Conservation (phyloP, 805 yeast species). For the Yarrowia keelungensis region DNA sequence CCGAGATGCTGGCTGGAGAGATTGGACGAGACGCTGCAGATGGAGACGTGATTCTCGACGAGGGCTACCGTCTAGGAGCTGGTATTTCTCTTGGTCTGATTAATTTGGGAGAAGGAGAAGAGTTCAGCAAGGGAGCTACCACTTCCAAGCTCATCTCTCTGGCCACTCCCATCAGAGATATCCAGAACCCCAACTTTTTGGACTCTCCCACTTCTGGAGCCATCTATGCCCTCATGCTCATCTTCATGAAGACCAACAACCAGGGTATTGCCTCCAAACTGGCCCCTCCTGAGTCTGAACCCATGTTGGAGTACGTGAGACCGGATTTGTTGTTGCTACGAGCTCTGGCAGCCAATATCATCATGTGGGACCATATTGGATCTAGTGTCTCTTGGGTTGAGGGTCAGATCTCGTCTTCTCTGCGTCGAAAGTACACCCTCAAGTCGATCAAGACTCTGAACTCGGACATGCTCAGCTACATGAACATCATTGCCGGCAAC, state of each 20-base stretch:
- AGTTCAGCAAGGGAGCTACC: conserved; percentile 58
- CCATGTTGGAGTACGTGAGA: conserved; percentile 69
- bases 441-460: conserved; percentile 52
- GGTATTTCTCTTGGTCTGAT: conserved; percentile 88
- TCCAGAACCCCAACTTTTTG: conserved; percentile 62
- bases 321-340: conserved; percentile 79
- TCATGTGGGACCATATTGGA: conserved; percentile 74
- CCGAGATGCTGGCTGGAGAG: conserved; percentile 77
- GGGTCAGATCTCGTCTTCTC: conserved; percentile 59
- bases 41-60: conserved; percentile 59
- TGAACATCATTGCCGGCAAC: conserved; percentile 74
- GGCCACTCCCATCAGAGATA: conserved; percentile 63
- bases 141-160: conserved; percentile 64
- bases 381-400: conserved; percentile 62
- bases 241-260: conserved; percentile 73
- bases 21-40: conserved; percentile 48
- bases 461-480: conserved; percentile 67
- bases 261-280: conserved; percentile 65
- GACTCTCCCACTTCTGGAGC: conserved; percentile 78
- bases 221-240: conserved; percentile 73
- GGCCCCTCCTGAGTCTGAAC: conserved; percentile 64
- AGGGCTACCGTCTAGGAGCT: conserved; percentile 84
- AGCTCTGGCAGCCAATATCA: conserved; percentile 66
- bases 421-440: conserved; percentile 50
- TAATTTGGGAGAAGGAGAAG: conserved; percentile 77